Percentiles rank a stretch among this genome's conserved stretches.
Conservation (phyloP, 352 stramenopile species). For the Pythium chondricola region DNA sequence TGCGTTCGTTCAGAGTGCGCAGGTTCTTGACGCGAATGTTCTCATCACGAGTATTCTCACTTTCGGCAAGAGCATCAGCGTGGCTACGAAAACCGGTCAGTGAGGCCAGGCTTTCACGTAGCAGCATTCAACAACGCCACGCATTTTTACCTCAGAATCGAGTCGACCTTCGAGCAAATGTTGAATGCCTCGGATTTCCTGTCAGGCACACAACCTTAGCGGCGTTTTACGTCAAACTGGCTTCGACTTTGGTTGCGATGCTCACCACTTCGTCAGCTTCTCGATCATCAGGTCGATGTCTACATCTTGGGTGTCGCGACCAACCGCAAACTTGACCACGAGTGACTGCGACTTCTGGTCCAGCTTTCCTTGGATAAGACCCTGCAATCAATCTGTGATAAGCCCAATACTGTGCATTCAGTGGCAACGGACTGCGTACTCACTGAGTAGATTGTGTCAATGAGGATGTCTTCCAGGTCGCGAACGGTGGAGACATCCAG, state of each 20-base stretch:
- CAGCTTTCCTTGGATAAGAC: constrained; percentile 87
- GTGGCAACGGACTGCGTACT: not conserved
- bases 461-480: constrained; percentile 90
- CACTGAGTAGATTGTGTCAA: constrained; percentile 91
- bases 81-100: constrained; percentile 28
- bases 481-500: constrained; percentile 76
- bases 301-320: constrained; percentile 77
- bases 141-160: constrained; percentile 51
- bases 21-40: constrained; percentile 48
- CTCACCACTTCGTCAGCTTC: constrained; percentile 78
- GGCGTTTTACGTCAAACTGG: too few species aligned
- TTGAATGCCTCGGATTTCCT: constrained; percentile 55
- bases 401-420: not conserved
- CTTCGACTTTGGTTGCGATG: too few species aligned
- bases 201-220: not conserved
- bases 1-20: constrained; percentile 38
- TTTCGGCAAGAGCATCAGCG: constrained; percentile 47
- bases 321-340: constrained; percentile 84
- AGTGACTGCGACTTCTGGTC: constrained; percentile 82
- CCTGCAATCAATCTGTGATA: constrained; percentile 23
- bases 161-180: constrained; percentile 61
- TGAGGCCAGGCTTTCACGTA: too few species aligned
- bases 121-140: too few species aligned
- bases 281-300: constrained; percentile 87
- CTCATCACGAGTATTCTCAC: constrained; percentile 43